Evolutionary conservation across 495 filamentous ascomycete genomes (phyloP).

Genomic region (Aspergillus biplanus): DNA sequence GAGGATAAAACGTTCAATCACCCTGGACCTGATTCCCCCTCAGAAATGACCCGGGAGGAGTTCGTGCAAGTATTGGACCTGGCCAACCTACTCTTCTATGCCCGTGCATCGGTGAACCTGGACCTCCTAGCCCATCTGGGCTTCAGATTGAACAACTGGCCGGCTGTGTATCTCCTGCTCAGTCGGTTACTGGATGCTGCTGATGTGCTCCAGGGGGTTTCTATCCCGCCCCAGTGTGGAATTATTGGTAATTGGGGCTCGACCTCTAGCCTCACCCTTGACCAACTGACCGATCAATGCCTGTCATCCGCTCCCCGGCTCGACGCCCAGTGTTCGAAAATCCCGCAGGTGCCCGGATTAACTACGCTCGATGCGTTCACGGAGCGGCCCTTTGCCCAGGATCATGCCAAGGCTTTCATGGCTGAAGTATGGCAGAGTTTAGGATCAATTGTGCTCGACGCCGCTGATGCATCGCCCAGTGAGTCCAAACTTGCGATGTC

Average conservation of each 20-base stretch:
- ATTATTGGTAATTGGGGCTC: constrained; percentile 33
- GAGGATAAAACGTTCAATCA: constrained; percentile 11
- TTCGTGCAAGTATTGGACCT: constrained; percentile 30
- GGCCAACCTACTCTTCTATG: constrained; percentile 31
- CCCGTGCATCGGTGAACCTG: constrained; percentile 28
- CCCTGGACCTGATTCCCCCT: constrained; percentile 10
- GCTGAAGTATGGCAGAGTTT: constrained; percentile 47
- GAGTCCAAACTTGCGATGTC: constrained; percentile 55
- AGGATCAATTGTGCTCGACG: constrained; percentile 57
- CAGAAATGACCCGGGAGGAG: constrained; percentile 23
- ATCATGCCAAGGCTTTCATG: constrained; percentile 31
- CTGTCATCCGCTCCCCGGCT: constrained; percentile 10
- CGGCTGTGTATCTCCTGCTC: constrained; percentile 44
- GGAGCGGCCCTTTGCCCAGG: constrained; percentile 29
- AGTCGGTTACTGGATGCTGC: constrained; percentile 44
- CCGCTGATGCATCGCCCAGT: constrained; percentile 45
- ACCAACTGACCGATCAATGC: constrained; percentile 33
- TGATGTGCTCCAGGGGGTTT: constrained; percentile 21
- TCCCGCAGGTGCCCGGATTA: constrained; percentile 5
- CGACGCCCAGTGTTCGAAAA: constrained; percentile 1
- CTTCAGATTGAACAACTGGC: constrained; percentile 46
- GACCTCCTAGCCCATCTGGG: constrained; percentile 50
- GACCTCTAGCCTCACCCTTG: constrained; percentile 29
- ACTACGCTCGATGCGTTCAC: constrained; percentile 31
- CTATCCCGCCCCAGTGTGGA: constrained; percentile 20